Evolutionary conservation across 2,329 filamentous ascomycete genomes (phyloP), one percentile per base, ranked within the genome.

Genomic region (Bisporella sp.): DNA sequence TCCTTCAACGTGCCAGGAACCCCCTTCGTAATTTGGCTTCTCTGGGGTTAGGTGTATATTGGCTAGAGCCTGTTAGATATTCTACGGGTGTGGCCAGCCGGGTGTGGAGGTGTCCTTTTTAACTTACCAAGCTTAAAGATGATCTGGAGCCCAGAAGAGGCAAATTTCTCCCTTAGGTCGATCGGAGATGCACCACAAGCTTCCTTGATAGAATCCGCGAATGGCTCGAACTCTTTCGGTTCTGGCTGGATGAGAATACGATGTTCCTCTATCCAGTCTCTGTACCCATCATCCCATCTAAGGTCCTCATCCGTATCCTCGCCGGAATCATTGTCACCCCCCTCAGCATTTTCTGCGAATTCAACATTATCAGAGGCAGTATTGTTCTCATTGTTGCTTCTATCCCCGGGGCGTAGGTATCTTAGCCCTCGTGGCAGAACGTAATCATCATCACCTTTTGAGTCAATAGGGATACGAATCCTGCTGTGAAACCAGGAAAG

Each of bases 51-150:
- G 21, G 3, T 21, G 21, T 21, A 21, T 21, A 21, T 21, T 21
- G 21, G 21, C 21, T 21, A 21, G 21, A 37, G 35, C 4, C 1
- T 84, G 8, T 37, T 8, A 8, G 35, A 9, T 37, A n/a, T 2
- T 37, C 35, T 9, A n/a, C 35, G 35, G 35, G 35, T 37, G 21
- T 21, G 21, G 21, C 21, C n/a, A n/a, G 8, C n/a, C 35, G 35
- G 35, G 35, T n/a, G n/a, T n/a, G 35, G 4, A 37, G 8, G 8
- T 37, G 35, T n/a, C n/a, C 2, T 37, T 8, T 9, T 37, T 9
- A 37, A 37, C 35, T 37, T 37, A 37, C 35, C 8, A 37, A 87
- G 69, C 59, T 85, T 84, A 31, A 84, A 73, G 45, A 86, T 80
- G 35, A 86, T 64, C 57, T 87, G 82, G 3, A 85, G 59, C 2